These are phyloP conservation scores for Saccharomycodes ludwigii DNA, from an alignment of 805 yeast species.

Conservation along the genomic window DNA sequence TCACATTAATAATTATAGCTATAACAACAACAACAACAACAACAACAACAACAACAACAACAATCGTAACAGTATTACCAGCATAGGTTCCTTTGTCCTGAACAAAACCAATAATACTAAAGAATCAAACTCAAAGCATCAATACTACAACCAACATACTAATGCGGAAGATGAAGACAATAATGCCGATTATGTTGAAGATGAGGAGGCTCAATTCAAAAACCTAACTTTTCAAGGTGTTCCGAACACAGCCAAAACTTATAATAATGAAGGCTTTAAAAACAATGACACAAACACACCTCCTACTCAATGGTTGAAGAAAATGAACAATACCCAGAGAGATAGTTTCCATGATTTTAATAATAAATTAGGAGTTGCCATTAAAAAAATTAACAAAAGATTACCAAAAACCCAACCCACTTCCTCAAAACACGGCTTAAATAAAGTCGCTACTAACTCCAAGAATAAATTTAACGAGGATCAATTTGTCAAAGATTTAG, in stretches of 20 bases:
- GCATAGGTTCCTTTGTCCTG: too few species aligned
- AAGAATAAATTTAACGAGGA: conserved; percentile 6
- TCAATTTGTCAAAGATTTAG: conserved; percentile 17
- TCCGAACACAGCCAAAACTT: conserved; percentile 16
- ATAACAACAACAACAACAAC: neutral
- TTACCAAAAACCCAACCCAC: neutral
- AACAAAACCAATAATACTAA: too few species aligned
- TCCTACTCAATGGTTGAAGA: conserved; percentile 3
- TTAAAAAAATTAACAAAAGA: neutral
- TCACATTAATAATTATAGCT: neutral
- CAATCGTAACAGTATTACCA: too few species aligned
- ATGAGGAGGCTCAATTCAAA: conserved; percentile 19
- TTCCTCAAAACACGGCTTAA: neutral
- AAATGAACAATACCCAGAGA: conserved; percentile 3
- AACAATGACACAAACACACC: conserved; percentile 1
- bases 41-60: neutral
- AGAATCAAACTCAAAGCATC: too few species aligned
- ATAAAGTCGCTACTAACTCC: conserved; percentile 1
- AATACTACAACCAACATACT: too few species aligned
- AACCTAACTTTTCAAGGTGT: conserved; percentile 20
- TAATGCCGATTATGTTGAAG: conserved; percentile 5
- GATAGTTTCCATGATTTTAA: neutral
- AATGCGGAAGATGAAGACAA: neutral
- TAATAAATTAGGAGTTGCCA: neutral
- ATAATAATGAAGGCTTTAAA: neutral